Percentiles rank a stretch among this genome's conserved stretches.
Evolutionary conservation across 2,329 filamentous ascomycete genomes (phyloP).

Genomic region (Cercospora janseana): DNA sequence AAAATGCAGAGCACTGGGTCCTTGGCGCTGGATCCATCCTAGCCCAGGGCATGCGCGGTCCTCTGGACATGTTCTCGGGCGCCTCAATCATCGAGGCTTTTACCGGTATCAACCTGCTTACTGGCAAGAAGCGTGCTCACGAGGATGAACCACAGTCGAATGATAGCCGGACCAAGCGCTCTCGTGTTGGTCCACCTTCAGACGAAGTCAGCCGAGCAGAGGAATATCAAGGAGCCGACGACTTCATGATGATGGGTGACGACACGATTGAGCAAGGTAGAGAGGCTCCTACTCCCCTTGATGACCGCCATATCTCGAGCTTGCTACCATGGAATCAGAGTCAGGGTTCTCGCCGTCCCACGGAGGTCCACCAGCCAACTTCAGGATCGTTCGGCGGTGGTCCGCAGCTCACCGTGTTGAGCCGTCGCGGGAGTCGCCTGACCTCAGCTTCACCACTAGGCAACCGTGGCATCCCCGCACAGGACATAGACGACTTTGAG

Average conservation of each 20-base stretch:
- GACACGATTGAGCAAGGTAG: slow-evolving; percentile 67
- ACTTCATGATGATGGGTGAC: slow-evolving; percentile 25
- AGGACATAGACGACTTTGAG: slow-evolving; percentile 23
- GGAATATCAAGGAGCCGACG: slow-evolving; percentile 17
- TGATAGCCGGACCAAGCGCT: slow-evolving; percentile 26
- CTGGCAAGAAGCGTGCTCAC: slow-evolving; percentile 31
- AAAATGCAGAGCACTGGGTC: slow-evolving; percentile 62
- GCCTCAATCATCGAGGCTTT: slow-evolving; percentile 53
- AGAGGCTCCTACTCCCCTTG: slow-evolving; percentile 63
- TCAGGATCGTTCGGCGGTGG: slow-evolving; percentile 35
- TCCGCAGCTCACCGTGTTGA: slow-evolving; percentile 28
- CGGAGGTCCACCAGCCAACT: slow-evolving; percentile 36
- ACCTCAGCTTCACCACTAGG: slow-evolving; percentile 62
- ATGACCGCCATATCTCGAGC: slow-evolving; percentile 57
- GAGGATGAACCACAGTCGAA: slow-evolving; percentile 31
- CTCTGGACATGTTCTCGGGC: slow-evolving; percentile 60
- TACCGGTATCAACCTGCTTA: slow-evolving; percentile 38
- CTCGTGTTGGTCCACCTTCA: slow-evolving; percentile 36
- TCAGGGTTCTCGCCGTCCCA: slow-evolving; percentile 43
- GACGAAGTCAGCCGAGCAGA: slow-evolving; percentile 38
- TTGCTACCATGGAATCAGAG: slow-evolving; percentile 66
- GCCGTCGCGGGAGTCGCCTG: slow-evolving; percentile 53
- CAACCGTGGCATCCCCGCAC: slow-evolving; percentile 42
- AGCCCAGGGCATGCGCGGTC: slow-evolving; percentile 46
- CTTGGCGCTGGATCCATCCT: slow-evolving; percentile 52